Evolutionary conservation across 225 moss, liverwort and hornwort species (phyloP).

Genomic region (Anthoceros angustus): DNA sequence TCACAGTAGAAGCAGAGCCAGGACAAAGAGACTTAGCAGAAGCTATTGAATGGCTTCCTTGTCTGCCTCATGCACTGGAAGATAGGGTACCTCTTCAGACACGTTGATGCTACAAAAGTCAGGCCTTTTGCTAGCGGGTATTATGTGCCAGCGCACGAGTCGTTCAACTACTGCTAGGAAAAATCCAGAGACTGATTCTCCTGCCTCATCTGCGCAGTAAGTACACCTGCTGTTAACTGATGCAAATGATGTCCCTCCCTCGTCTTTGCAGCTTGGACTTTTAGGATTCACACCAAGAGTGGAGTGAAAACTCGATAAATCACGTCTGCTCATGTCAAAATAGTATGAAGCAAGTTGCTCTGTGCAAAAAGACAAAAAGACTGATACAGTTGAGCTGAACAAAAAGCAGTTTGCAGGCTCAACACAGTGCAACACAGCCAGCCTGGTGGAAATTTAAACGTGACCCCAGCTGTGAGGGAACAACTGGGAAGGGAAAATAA

Average conservation of each 20-base stretch:
- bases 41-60: not conserved
- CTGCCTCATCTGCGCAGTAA: constrained; percentile 28
- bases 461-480: not conserved
- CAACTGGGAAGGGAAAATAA: too few species aligned
- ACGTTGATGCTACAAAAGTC: constrained; percentile 46
- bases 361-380: constrained; percentile 4
- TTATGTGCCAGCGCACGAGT: constrained; percentile 33
- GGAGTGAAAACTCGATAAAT: not conserved
- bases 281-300: constrained; percentile 10
- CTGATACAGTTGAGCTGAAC: constrained; percentile 4
- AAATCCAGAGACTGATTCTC: constrained; percentile 32
- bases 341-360: not conserved
- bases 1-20: not conserved
- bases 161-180: constrained; percentile 33
- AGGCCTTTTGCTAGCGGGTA: constrained; percentile 35
- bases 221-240: constrained; percentile 6
- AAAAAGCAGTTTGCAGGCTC: not conserved
- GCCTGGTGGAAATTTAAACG: not conserved
- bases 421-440: not conserved
- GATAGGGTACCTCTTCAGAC: constrained; percentile 36
- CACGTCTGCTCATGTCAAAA: constrained; percentile 2
- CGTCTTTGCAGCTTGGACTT: not conserved
- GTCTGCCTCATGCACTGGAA: not conserved
- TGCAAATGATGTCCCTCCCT: not conserved
- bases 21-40: not conserved